Conservation (phyloP, 768 basidiomycete genomes). For the Boletellus sp. region DNA sequence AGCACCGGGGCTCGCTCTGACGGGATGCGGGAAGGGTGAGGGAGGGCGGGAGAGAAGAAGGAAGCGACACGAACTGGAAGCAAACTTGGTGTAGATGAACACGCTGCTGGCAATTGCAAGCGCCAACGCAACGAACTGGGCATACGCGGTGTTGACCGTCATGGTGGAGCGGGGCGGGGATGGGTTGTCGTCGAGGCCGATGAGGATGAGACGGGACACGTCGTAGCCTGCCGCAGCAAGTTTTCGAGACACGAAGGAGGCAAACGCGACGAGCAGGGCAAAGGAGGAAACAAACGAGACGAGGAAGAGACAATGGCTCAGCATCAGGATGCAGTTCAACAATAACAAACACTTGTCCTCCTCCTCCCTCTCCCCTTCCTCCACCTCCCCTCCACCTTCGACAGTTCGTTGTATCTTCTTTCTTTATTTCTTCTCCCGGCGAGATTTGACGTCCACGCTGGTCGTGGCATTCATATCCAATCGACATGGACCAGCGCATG, state of each 20-base stretch:
- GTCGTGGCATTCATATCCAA: conserved; percentile 32
- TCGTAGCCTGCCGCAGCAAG: conserved; percentile 57
- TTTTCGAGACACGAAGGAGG: conserved; percentile 38
- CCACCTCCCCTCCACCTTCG: neutral
- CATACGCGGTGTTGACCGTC: conserved; percentile 15
- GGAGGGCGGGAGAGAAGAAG: neutral
- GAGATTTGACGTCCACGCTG: conserved; percentile 31
- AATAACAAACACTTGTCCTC: conserved; percentile 9
- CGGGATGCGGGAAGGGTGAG: neutral
- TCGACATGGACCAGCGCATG: conserved; percentile 31
- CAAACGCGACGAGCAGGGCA: conserved; percentile 42
- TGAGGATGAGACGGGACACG: conserved; percentile 56
- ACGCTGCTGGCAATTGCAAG: conserved; percentile 47
- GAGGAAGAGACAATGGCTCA: conserved; percentile 50
- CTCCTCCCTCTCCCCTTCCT: neutral
- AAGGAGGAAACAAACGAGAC: conserved; percentile 49
- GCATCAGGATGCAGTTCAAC: conserved; percentile 1
- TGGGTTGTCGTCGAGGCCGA: conserved; percentile 41
- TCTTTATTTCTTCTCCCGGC: conserved; percentile 12
- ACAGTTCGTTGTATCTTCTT: neutral
- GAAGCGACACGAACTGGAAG: conserved; percentile 35
- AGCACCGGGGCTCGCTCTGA: conserved; percentile 68
- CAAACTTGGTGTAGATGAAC: conserved; percentile 52
- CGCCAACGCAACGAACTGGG: conserved; percentile 51
- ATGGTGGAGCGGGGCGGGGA: conserved; percentile 9